Conservation (phyloP, 2,329 filamentous ascomycete species). For the Colletotrichum caudatum region DNA sequence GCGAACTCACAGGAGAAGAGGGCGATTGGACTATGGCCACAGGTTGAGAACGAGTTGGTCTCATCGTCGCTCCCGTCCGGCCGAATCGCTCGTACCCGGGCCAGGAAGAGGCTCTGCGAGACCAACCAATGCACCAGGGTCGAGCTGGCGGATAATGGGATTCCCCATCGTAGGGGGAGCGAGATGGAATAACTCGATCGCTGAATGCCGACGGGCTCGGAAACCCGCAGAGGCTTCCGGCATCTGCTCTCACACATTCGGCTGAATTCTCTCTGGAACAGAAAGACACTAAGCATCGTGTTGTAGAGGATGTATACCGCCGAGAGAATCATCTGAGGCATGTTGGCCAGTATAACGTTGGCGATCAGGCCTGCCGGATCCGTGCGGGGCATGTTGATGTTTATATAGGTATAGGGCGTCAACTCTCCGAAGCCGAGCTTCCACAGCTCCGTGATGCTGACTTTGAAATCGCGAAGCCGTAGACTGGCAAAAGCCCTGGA, state of each 20-base stretch:
- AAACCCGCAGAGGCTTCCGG: constrained; percentile 57
- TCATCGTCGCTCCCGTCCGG: constrained; percentile 44
- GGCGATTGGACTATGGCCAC: constrained; percentile 48
- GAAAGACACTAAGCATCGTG: constrained; percentile 58
- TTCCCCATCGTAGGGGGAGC: constrained; percentile 58
- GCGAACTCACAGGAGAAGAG: constrained; percentile 44
- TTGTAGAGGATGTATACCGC: constrained; percentile 61
- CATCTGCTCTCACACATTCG: constrained; percentile 47
- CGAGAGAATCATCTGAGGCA: constrained; percentile 60
- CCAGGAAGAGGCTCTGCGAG: constrained; percentile 60
- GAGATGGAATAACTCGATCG: constrained; percentile 58
- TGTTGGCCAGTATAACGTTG: constrained; percentile 58
- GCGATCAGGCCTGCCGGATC: constrained; percentile 48
- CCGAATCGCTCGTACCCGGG: constrained; percentile 49
- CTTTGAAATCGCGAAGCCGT: constrained; percentile 37
- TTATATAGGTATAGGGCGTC: constrained; percentile 47
- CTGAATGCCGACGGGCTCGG: constrained; percentile 54
- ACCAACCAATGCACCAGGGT: constrained; percentile 61
- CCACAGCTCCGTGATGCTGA: constrained; percentile 45
- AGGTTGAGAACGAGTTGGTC: constrained; percentile 48
- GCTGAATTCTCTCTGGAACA: constrained; percentile 60
- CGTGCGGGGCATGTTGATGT: constrained; percentile 43
- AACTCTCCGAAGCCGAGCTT: constrained; percentile 48
- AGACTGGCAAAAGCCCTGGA: constrained; percentile 39
- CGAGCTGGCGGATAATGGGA: constrained; percentile 53